Conservation (phyloP, 1,284 basidiomycete genomes). For the Chondrostereum purpureum region DNA sequence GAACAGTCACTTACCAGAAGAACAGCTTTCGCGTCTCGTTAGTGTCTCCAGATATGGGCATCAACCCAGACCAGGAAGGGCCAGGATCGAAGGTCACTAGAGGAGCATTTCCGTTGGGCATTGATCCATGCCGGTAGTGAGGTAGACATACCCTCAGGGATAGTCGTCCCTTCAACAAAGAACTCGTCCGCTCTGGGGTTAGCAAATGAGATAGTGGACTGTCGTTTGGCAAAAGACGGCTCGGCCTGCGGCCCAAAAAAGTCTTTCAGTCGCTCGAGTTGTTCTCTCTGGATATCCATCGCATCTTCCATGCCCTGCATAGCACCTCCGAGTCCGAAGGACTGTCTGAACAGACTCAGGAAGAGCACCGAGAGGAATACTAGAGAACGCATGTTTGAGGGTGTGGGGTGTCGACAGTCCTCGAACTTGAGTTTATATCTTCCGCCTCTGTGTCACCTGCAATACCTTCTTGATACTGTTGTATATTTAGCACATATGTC, state of each 20-base stretch:
- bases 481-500: background rate
- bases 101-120: background rate
- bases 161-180: constrained; percentile 55
- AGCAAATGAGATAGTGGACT: constrained; percentile 49
- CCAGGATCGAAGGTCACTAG: constrained; percentile 55
- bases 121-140: background rate
- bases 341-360: constrained; percentile 4
- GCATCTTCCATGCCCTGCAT: constrained; percentile 38
- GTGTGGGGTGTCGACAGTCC: background rate
- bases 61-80: constrained; percentile 62
- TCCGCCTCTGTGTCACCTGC: no score
- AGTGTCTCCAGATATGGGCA: constrained; percentile 53
- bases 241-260: constrained; percentile 31
- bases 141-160: constrained; percentile 44
- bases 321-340: constrained; percentile 20
- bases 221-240: constrained; percentile 17
- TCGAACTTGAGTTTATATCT: no score
- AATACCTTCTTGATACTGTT: no score
- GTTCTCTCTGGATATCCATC: constrained; percentile 42
- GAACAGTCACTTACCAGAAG: constrained; percentile 57
- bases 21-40: constrained; percentile 65
- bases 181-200: constrained; percentile 60
- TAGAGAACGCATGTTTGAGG: background rate
- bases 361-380: background rate
- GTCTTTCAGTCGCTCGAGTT: constrained; percentile 34